A percentile compares a stretch with the other conserved stretches of the same genome.
phyloP scores from a whole-genome alignment of 306 rosid species.

The Cucurbita ficifolia region DNA sequence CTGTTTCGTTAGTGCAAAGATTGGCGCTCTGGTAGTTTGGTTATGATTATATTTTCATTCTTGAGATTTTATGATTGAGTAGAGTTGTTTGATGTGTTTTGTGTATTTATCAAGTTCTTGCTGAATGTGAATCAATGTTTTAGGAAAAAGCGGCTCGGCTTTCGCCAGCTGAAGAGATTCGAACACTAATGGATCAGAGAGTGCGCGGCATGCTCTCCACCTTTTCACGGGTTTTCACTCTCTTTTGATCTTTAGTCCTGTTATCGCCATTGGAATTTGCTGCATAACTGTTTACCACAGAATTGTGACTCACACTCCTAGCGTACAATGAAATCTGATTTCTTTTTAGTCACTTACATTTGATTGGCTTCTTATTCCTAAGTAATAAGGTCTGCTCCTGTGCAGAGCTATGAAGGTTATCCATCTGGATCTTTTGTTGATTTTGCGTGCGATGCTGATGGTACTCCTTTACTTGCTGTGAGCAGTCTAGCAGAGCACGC shows the following conservation, averaged over 20 bases:
- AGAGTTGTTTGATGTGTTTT: background rate
- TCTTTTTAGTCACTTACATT: background rate
- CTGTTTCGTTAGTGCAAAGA: background rate
- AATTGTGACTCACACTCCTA: background rate
- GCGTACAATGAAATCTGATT: background rate
- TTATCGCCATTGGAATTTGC: background rate
- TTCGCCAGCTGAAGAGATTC: slow-evolving; percentile 56
- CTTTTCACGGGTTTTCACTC: slow-evolving; percentile 45
- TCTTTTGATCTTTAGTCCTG: background rate
- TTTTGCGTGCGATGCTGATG: slow-evolving; percentile 73
- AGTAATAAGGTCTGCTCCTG: background rate
- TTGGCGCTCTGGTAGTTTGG: background rate
- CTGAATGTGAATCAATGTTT: slow-evolving; percentile 3
- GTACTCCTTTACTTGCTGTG: slow-evolving; percentile 75
- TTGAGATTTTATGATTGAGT: background rate
- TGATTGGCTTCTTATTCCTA: background rate
- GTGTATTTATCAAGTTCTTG: background rate
- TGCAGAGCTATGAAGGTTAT: slow-evolving; percentile 65
- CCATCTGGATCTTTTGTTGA: slow-evolving; percentile 92
- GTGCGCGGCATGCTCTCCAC: slow-evolving; percentile 81
- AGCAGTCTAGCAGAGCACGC: slow-evolving; percentile 76
- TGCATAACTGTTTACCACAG: background rate
- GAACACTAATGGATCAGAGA: slow-evolving; percentile 53
- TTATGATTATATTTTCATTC: background rate
- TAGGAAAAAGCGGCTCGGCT: slow-evolving; percentile 85